A percentile compares a stretch with the other conserved stretches of the same genome.
phyloP scores from a whole-genome alignment of 2,329 filamentous ascomycete species.

The Incumbomyces delicatus region DNA sequence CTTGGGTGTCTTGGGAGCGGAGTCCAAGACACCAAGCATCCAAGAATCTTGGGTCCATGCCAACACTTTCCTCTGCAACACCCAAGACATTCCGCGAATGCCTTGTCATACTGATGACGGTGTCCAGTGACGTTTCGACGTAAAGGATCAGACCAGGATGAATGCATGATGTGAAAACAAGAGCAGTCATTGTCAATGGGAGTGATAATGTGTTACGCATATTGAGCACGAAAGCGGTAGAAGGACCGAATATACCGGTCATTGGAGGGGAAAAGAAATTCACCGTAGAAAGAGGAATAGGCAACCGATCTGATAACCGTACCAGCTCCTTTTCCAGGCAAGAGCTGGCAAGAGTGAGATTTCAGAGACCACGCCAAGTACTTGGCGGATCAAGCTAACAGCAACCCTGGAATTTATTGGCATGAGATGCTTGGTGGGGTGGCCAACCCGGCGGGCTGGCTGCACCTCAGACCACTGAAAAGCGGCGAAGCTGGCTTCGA shows the following conservation, averaged over 20 bases:
- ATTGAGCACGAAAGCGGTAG: slow-evolving; percentile 1
- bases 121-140: too few species aligned
- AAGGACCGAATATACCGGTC: too few species aligned
- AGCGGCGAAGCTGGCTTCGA: not conserved
- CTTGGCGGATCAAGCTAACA: slow-evolving; percentile 3
- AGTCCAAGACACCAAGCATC: slow-evolving; percentile 10
- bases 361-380: slow-evolving; percentile 1
- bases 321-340: too few species aligned
- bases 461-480: slow-evolving; percentile 1
- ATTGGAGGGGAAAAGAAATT: not conserved
- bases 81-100: slow-evolving; percentile 1
- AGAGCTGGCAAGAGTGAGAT: not conserved
- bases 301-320: not conserved
- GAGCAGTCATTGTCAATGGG: not conserved
- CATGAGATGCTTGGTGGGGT: slow-evolving; percentile 5
- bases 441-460: slow-evolving; percentile 1
- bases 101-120: slow-evolving; percentile 5
- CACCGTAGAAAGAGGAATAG: not conserved
- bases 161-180: too few species aligned
- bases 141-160: too few species aligned
- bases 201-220: not conserved
- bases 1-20: slow-evolving; percentile 7
- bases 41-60: slow-evolving; percentile 6
- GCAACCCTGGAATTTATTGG: slow-evolving; percentile 5
- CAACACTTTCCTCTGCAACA: slow-evolving; percentile 4